Conservation (phyloP, 2,329 filamentous ascomycete species). For the Camillea tinctor region DNA sequence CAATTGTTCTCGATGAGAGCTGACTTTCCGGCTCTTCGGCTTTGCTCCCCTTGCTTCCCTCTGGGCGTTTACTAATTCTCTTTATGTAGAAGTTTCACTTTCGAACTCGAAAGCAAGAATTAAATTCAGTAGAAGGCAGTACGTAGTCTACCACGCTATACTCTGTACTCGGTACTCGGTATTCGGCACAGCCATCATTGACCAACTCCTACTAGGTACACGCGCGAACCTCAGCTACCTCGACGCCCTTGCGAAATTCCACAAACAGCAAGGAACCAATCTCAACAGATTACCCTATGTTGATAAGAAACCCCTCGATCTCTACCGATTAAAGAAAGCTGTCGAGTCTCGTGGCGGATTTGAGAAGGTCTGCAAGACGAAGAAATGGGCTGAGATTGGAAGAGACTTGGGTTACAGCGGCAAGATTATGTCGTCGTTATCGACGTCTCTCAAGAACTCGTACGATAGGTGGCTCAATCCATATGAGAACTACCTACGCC, state of each 20-base stretch:
- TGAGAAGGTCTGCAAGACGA: conserved; percentile 92
- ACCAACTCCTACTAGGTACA: conserved; percentile 59
- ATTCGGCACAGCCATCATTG: conserved; percentile 4
- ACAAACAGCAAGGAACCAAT: conserved; percentile 94
- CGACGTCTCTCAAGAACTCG: conserved; percentile 96
- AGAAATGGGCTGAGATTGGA: conserved; percentile 99
- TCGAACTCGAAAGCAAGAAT: conserved; percentile 88
- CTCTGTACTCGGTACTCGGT: background rate
- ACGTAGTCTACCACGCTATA: conserved; percentile 38
- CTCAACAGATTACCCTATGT: conserved; percentile 93
- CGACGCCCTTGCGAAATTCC: conserved; percentile 91
- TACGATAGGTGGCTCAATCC: conserved; percentile 96
- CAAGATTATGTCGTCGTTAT: conserved; percentile 99
- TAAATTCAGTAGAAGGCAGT: conserved; percentile 99
- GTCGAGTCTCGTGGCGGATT: conserved; percentile 94
- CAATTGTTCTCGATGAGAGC: background rate
- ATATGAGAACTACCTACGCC: conserved; percentile 89
- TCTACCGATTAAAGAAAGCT: conserved; percentile 95
- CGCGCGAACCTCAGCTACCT: conserved; percentile 95
- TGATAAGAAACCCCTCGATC: conserved; percentile 92
- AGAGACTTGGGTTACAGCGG: conserved; percentile 95
- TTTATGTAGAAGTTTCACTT: conserved; percentile 89
- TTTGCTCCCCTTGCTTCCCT: background rate
- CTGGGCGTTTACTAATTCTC: conserved; percentile 12
- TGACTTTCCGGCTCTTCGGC: no score